phyloP scores from a whole-genome alignment of 1,139 yeast genomes.

The Hyphopichia fennica region DNA sequence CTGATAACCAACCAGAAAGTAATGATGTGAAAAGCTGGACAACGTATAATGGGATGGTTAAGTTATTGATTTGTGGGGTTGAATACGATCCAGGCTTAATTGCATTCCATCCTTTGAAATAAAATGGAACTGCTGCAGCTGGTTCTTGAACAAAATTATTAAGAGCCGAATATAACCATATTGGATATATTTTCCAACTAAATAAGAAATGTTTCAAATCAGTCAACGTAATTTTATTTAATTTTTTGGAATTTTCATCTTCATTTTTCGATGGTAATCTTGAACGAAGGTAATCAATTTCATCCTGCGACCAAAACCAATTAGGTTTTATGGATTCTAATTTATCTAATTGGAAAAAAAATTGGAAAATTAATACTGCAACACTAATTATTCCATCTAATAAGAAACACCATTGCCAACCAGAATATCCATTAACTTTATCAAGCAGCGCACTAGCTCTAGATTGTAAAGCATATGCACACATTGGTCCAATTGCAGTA shows the following conservation, averaged over 20 bases:
- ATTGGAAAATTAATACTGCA: slow-evolving; percentile 6
- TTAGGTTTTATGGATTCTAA: slow-evolving; percentile 8
- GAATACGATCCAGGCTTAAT: slow-evolving; percentile 7
- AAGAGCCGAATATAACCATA: not conserved
- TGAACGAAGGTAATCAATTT: not conserved
- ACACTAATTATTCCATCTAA: slow-evolving; percentile 25
- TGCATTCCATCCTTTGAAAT: slow-evolving; percentile 2
- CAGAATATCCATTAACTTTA: slow-evolving; percentile 15
- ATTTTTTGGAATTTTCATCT: slow-evolving; percentile 1
- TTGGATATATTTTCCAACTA: not conserved
- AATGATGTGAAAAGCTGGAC: slow-evolving; percentile 8
- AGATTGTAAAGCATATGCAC: slow-evolving; percentile 27
- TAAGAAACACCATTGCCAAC: slow-evolving; percentile 34
- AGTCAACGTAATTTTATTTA: not conserved
- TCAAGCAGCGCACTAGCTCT: slow-evolving; percentile 18
- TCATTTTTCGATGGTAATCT: slow-evolving; percentile 1
- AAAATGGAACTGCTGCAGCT: not conserved
- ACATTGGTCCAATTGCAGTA: slow-evolving; percentile 21
- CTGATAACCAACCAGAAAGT: slow-evolving; percentile 10
- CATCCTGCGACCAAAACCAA: slow-evolving; percentile 4
- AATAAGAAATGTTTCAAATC: not conserved
- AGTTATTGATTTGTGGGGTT: slow-evolving; percentile 10
- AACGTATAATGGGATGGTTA: slow-evolving; percentile 12
- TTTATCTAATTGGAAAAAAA: not conserved
- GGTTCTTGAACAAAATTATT: not conserved